Conservation (phyloP, 345 rosid genomes). For the Capsella bursapastoris region DNA sequence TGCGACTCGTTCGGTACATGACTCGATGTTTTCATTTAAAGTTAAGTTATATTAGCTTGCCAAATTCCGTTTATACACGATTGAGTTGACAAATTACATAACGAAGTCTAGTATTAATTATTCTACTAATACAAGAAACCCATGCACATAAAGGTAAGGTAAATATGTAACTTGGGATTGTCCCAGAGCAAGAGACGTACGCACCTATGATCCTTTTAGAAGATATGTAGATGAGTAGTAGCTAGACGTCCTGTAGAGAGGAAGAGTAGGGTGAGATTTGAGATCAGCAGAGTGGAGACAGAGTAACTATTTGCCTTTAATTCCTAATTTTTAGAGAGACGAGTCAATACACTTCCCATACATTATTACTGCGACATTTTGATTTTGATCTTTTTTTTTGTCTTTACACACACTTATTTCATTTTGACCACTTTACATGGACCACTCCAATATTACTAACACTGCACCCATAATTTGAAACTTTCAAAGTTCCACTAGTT, state of each 20-base stretch:
- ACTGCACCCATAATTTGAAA: background rate
- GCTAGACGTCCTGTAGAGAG: background rate
- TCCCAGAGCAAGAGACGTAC: background rate
- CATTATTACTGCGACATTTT: conserved; percentile 16
- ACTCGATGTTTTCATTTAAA: background rate
- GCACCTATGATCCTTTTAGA: background rate
- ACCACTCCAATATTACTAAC: conserved; percentile 3
- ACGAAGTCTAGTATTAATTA: background rate
- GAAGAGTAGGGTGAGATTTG: background rate
- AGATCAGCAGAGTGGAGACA: background rate
- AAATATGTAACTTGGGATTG: background rate
- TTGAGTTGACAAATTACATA: background rate
- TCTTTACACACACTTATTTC: background rate
- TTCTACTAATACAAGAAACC: background rate
- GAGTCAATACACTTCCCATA: conserved; percentile 10
- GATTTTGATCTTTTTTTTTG: background rate
- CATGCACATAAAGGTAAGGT: background rate
- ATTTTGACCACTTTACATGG: conserved; percentile 6
- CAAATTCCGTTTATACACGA: background rate
- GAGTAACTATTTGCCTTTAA: conserved; percentile 11
- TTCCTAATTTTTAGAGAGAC: background rate
- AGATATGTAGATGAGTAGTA: background rate
- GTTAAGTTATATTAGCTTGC: background rate
- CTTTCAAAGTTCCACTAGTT: background rate
- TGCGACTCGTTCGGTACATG: background rate